Percentiles rank a stretch among this genome's conserved stretches.
phyloP scores from a whole-genome alignment of 306 rosid genomes.

The Hippophae tibetana region DNA sequence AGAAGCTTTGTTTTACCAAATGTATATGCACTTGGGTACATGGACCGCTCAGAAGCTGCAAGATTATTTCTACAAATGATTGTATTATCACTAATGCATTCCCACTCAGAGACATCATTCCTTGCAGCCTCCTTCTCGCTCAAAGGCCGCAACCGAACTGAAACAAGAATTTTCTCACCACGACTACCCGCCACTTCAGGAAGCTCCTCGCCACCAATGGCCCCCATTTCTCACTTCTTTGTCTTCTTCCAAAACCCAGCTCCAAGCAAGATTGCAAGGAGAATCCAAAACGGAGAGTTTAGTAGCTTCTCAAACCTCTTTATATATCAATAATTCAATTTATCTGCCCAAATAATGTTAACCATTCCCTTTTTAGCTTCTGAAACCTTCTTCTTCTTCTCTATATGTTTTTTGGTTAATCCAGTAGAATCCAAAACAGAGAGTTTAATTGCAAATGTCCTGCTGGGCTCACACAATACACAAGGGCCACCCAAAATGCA shows the following conservation, averaged over 20 bases:
- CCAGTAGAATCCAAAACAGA: slow-evolving; percentile 12
- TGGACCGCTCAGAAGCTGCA: slow-evolving; percentile 86
- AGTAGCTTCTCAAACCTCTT: no score
- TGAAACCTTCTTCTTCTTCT: slow-evolving; percentile 13
- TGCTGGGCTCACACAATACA: slow-evolving; percentile 9
- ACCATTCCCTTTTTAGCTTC: no score
- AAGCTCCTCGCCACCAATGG: slow-evolving; percentile 58
- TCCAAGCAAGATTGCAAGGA: slow-evolving; percentile 15
- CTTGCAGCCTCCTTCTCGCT: slow-evolving; percentile 60
- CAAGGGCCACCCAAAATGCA: slow-evolving; percentile 34
- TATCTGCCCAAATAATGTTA: slow-evolving; percentile 1
- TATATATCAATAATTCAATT: slow-evolving; percentile 24
- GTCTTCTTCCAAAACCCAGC: slow-evolving; percentile 20
- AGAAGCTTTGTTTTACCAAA: slow-evolving; percentile 54
- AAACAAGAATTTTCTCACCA: slow-evolving; percentile 70
- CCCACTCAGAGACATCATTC: slow-evolving; percentile 86
- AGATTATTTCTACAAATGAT: slow-evolving; percentile 73
- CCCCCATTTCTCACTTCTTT: slow-evolving; percentile 45
- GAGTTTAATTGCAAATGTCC: slow-evolving; percentile 24
- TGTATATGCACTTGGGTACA: slow-evolving; percentile 87
- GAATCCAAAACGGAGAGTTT: no score
- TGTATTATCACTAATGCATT: slow-evolving; percentile 74
- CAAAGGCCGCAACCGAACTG: slow-evolving; percentile 85
- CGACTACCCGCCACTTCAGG: slow-evolving; percentile 28
- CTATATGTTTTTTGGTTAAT: slow-evolving; percentile 14